A percentile compares a stretch with the other conserved stretches of the same genome.
Evolutionary conservation across 305 asterid species (phyloP).

Genomic region (Caryopteris hybrid): DNA sequence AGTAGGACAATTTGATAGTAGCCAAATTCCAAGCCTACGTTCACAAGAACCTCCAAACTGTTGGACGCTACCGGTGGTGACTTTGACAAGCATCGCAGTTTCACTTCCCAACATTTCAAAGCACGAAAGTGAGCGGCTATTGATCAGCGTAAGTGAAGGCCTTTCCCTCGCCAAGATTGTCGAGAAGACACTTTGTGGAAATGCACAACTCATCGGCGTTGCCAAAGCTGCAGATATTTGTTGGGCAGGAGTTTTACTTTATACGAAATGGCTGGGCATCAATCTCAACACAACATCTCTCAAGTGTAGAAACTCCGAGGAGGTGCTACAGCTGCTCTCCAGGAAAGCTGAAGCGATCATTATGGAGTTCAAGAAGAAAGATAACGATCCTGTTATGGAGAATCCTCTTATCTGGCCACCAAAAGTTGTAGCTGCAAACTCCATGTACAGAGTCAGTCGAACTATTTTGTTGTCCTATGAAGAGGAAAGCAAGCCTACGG

Average conservation of each 20-base stretch:
- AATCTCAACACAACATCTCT: not conserved
- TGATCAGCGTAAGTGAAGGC: not conserved
- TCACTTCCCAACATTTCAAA: not conserved
- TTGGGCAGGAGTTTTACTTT: not conserved
- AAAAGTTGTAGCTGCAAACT: not conserved
- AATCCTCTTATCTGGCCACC: not conserved
- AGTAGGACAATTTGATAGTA: no score
- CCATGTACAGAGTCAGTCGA: not conserved
- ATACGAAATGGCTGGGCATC: not conserved
- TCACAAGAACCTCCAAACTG: no score
- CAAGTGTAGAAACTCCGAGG: not conserved
- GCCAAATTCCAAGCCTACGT: no score
- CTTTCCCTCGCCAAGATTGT: not conserved
- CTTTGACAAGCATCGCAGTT: slow-evolving; percentile 26
- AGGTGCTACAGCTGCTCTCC: not conserved
- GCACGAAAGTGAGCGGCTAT: not conserved
- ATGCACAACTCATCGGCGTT: not conserved
- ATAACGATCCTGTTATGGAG: not conserved
- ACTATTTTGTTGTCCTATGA: not conserved
- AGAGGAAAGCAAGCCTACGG: not conserved
- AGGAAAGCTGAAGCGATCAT: not conserved
- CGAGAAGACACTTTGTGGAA: not conserved
- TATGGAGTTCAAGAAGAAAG: not conserved
- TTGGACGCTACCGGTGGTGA: no score
- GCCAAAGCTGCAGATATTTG: slow-evolving; percentile 15